Evolutionary conservation across 805 yeast species (phyloP), one percentile per base, ranked within the genome.

Genomic region (Starmerella bacillaris): DNA sequence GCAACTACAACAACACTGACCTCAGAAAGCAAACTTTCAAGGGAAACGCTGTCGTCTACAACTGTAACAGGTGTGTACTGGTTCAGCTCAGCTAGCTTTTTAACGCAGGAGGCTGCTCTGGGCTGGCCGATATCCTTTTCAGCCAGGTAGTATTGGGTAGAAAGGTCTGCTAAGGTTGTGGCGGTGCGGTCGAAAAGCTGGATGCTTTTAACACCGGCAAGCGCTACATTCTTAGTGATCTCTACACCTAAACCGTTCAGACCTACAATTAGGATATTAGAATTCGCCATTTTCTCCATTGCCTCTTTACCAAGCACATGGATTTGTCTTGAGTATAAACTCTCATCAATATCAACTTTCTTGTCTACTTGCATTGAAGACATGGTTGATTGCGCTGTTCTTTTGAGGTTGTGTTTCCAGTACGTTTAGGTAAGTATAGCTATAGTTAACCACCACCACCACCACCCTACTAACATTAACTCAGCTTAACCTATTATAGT

Each of bases 291-390:
- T 57, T 82, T 79, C 49, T 84, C 64, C 99, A 89, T 89, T 35
- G 99, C 99, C 46, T 89, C 99, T 50, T 80, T 83, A 42, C 99
- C 99, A 45, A 89, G 60, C 35, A 89, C 99, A 50, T 86, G 58
- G 57, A 89, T 70, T 61, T 89, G 98, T 57, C 98, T 80, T 27
- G 96, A 84, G 66, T 89, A 89, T 47, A 89, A 68, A 39, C 92
- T 67, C 64, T 89, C 98, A 55, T 89, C 98, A 26, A 26, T 26
- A 7, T 5, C 29, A 12, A 26, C 29, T 6, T 26, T 26, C 12
- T 9, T 11, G n/a, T 22, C 26, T n/a, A n/a, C n/a, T n/a, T n/a
- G n/a, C n/a, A n/a, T n/a, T n/a, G n/a, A n/a, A n/a, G n/a, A n/a
- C n/a, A n/a, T n/a, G n/a, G n/a, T n/a, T n/a, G n/a, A n/a, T n/a